Conservation (phyloP, 352 stramenopile genomes). For the Pythium brachiatum region DNA sequence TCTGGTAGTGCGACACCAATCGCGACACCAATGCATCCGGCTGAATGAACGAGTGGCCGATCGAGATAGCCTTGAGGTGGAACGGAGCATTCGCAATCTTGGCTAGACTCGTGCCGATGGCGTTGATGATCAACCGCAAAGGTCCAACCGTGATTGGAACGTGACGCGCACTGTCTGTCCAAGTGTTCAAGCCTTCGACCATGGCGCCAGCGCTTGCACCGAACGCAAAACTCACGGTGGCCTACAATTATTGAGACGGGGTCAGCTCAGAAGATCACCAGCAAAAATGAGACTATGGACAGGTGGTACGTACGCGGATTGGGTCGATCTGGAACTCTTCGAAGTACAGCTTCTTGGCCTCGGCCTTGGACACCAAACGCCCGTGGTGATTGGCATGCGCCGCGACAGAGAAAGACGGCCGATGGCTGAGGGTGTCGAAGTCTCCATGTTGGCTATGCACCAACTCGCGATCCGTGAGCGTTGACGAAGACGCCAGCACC, state of each 20-base stretch:
- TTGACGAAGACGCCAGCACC: slow-evolving; percentile 26
- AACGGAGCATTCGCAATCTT: slow-evolving; percentile 90
- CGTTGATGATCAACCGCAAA: slow-evolving; percentile 81
- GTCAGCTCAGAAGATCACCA: neutral
- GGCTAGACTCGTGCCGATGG: slow-evolving; percentile 82
- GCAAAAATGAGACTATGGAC: neutral
- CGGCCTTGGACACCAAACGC: slow-evolving; percentile 41
- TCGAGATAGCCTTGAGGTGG: slow-evolving; percentile 68
- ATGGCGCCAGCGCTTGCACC: slow-evolving; percentile 64
- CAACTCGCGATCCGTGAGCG: slow-evolving; percentile 16
- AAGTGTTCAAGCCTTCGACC: slow-evolving; percentile 50
- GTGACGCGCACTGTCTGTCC: slow-evolving; percentile 17
- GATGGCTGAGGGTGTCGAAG: slow-evolving; percentile 3
- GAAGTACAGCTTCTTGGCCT: slow-evolving; percentile 87
- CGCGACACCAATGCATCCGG: slow-evolving; percentile 64
- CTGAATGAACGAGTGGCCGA: slow-evolving; percentile 85
- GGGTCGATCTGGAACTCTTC: slow-evolving; percentile 87
- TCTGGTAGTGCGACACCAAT: slow-evolving; percentile 83
- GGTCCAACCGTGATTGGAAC: slow-evolving; percentile 67
- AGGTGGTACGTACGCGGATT: slow-evolving; percentile 47
- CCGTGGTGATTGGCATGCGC: slow-evolving; percentile 24
- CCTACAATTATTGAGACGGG: slow-evolving; percentile 22
- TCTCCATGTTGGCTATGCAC: slow-evolving; percentile 21
- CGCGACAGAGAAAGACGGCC: slow-evolving; percentile 15
- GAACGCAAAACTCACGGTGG: slow-evolving; percentile 85